A percentile compares a stretch with the other conserved stretches of the same genome.
Conservation (phyloP, 495 filamentous ascomycete species). For the Trichoderma erinaceum region DNA sequence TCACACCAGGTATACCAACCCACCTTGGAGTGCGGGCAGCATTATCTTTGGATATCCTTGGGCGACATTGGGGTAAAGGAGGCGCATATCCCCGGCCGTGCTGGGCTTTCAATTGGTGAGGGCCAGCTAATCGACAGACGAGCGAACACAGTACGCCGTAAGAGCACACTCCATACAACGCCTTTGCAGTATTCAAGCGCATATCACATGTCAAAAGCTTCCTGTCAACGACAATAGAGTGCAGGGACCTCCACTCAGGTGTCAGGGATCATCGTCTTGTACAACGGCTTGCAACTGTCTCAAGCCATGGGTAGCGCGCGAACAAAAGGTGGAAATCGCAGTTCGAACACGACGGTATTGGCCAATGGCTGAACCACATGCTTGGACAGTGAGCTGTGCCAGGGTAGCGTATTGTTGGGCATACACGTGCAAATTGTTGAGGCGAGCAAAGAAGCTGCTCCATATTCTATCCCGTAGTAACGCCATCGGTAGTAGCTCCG, state of each 20-base stretch:
- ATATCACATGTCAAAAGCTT: slow-evolving; percentile 3
- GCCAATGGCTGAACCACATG: slow-evolving; percentile 13
- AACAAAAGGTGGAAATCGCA: background rate
- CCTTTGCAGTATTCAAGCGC: background rate
- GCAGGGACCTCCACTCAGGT: background rate
- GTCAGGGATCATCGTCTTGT: background rate
- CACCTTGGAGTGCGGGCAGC: slow-evolving; percentile 2
- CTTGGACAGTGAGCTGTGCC: slow-evolving; percentile 6
- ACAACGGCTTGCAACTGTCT: background rate
- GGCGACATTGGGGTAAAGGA: background rate
- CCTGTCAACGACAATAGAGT: background rate
- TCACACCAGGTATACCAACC: background rate
- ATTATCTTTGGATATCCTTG: background rate
- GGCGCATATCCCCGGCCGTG: background rate
- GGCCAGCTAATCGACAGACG: background rate
- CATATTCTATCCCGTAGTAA: background rate
- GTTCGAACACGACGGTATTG: background rate
- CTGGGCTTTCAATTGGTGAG: background rate
- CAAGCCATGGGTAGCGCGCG: background rate
- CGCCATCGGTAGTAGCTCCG: background rate
- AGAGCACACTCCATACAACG: background rate
- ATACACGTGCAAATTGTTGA: slow-evolving; percentile 13
- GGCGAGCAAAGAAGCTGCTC: background rate
- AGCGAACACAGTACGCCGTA: background rate
- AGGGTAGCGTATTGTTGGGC: slow-evolving; percentile 8